A percentile compares a stretch with the other conserved stretches of the same genome.
Evolutionary conservation across 768 basidiomycete genomes (phyloP).

Genomic region (Psilocybe azurescens): DNA sequence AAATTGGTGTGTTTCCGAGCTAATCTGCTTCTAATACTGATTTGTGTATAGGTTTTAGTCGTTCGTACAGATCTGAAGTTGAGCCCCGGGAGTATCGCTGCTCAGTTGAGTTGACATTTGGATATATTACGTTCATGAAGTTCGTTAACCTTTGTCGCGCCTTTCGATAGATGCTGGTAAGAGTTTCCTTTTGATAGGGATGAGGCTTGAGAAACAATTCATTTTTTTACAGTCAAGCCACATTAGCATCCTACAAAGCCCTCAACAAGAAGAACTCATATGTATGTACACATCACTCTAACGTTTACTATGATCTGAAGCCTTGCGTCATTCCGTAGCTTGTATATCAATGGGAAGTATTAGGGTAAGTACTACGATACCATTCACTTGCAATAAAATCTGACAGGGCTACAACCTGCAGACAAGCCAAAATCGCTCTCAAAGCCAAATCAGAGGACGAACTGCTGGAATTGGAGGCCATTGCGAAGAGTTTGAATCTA

Average conservation of each 20-base stretch:
- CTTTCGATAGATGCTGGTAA: conserved; percentile 48
- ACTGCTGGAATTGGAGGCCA: conserved; percentile 80
- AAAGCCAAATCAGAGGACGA: conserved; percentile 84
- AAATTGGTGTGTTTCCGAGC: conserved; percentile 59
- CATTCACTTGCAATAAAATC: too few relatives aligned
- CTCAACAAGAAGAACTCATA: conserved; percentile 75
- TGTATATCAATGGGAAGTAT: conserved; percentile 86
- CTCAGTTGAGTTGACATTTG: conserved; percentile 67
- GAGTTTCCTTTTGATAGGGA: conserved; percentile 16
- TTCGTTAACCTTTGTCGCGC: conserved; percentile 14
- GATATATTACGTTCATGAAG: not conserved
- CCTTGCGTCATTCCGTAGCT: conserved; percentile 65
- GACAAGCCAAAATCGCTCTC: conserved; percentile 96
- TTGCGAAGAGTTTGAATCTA: conserved; percentile 85
- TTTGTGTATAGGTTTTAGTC: conserved; percentile 28
- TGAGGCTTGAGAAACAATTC: not conserved
- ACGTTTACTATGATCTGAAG: conserved; percentile 65
- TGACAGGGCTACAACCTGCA: not conserved
- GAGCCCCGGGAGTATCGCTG: conserved; percentile 72
- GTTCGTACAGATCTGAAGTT: conserved; percentile 71
- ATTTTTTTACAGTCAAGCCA: conserved; percentile 75
- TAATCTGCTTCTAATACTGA: not conserved
- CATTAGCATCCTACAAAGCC: conserved; percentile 91
- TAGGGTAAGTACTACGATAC: conserved; percentile 62
- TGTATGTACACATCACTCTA: conserved; percentile 39